These are phyloP conservation scores for Globisporangium radiosum DNA, from an alignment of 352 stramenopile species.

Conservation along the genomic window DNA sequence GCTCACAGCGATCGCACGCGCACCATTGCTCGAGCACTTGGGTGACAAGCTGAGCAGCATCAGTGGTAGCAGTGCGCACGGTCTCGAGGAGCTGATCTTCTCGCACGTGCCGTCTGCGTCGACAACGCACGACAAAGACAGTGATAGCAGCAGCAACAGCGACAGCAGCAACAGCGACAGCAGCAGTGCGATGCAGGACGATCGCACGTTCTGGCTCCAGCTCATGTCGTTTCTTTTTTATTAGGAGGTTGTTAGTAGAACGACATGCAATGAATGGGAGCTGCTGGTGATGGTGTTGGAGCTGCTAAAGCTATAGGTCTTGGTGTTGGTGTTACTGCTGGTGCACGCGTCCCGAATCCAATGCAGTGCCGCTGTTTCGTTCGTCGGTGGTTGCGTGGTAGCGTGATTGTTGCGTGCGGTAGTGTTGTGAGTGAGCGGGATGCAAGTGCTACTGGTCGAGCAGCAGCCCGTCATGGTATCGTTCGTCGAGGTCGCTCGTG, in stretches of 20 bases:
- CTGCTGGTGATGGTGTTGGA: background rate
- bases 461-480: no score
- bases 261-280: background rate
- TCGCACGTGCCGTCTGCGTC: no score
- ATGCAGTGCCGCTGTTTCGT: no score
- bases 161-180: background rate
- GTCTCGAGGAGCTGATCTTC: background rate
- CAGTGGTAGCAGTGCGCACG: background rate
- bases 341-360: no score
- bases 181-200: constrained; percentile 2
- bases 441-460: background rate
- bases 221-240: constrained; percentile 52
- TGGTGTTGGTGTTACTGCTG: background rate
- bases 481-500: no score
- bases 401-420: background rate
- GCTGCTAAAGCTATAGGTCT: background rate
- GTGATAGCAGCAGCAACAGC: background rate
- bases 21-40: background rate
- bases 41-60: background rate
- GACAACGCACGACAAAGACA: no score
- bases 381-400: background rate
- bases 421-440: background rate
- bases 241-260: background rate
- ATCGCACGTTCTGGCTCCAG: constrained; percentile 51
- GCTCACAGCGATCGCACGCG: background rate